Evolutionary conservation across 2,329 filamentous ascomycete species (phyloP).

Genomic region (Diaporthe sp.): DNA sequence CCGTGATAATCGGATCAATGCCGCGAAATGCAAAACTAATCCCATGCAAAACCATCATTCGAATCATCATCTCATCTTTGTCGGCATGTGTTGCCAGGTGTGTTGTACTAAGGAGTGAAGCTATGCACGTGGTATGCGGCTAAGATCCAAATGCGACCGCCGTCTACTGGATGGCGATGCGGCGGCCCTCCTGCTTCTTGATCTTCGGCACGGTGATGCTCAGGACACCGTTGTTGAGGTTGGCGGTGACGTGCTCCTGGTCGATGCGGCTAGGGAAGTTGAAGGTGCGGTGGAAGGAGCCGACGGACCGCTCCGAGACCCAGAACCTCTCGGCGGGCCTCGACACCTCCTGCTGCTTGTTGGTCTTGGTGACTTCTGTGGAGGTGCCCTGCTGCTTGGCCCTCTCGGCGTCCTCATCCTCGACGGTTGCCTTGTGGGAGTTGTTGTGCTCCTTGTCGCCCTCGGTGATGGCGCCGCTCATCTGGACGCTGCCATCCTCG

Average conservation of each 20-base stretch:
- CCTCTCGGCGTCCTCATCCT: conserved; percentile 63
- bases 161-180: conserved; percentile 64
- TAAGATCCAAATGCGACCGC: background rate
- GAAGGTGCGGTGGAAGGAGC: conserved; percentile 76
- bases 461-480: conserved; percentile 54
- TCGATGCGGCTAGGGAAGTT: conserved; percentile 74
- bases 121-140: background rate
- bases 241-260: conserved; percentile 69
- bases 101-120: background rate
- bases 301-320: conserved; percentile 73
- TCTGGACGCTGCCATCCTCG: conserved; percentile 55
- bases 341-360: conserved; percentile 36
- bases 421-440: conserved; percentile 70
- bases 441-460: conserved; percentile 42
- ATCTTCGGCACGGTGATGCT: conserved; percentile 74
- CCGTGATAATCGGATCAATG: background rate
- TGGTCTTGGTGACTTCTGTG: conserved; percentile 42
- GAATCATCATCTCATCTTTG: background rate
- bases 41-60: conserved; percentile 7
- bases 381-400: conserved; percentile 43
- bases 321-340: conserved; percentile 66
- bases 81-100: background rate
- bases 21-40: background rate
- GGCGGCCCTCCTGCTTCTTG: conserved; percentile 65
- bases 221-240: conserved; percentile 73